Conservation (phyloP, 495 filamentous ascomycete genomes). For the Diplogelasinospora grovesii region DNA sequence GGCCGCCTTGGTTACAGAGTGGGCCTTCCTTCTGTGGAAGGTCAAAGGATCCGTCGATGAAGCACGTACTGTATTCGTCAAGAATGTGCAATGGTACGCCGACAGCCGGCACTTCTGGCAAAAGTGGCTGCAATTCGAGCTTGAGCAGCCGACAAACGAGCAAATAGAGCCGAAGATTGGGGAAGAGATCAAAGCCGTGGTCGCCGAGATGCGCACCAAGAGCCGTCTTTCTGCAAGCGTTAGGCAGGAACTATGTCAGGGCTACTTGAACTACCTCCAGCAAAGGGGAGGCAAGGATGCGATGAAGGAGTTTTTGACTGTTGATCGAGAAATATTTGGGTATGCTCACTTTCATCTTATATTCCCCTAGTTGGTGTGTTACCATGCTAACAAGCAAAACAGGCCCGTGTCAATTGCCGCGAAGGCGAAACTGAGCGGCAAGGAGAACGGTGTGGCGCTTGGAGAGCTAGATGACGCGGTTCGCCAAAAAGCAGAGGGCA, state of each 20-base stretch:
- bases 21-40: slow-evolving; percentile 86
- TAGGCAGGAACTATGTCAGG: slow-evolving; percentile 69
- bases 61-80: slow-evolving; percentile 77
- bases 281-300: slow-evolving; percentile 76
- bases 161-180: slow-evolving; percentile 60
- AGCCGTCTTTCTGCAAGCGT: slow-evolving; percentile 59
- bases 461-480: slow-evolving; percentile 58
- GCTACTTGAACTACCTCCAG: slow-evolving; percentile 80
- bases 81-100: slow-evolving; percentile 76
- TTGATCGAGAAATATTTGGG: slow-evolving; percentile 88
- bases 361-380: background rate
- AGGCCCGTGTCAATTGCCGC: slow-evolving; percentile 46
- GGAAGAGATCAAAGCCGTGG: slow-evolving; percentile 71
- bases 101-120: slow-evolving; percentile 90
- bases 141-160: slow-evolving; percentile 71
- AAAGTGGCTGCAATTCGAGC: slow-evolving; percentile 82
- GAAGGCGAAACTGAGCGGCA: slow-evolving; percentile 37
- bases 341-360: slow-evolving; percentile 29
- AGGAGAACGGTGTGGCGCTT: slow-evolving; percentile 54
- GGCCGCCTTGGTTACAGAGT: slow-evolving; percentile 80
- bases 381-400: slow-evolving; percentile 3
- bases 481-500: slow-evolving; percentile 54
- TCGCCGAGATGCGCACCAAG: slow-evolving; percentile 68
- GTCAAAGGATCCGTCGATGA: slow-evolving; percentile 79
- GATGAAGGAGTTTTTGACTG: slow-evolving; percentile 74